These are phyloP conservation scores for Chlamydomonas eustigma DNA, from an alignment of 139 green algal species.

Conservation along the genomic window DNA sequence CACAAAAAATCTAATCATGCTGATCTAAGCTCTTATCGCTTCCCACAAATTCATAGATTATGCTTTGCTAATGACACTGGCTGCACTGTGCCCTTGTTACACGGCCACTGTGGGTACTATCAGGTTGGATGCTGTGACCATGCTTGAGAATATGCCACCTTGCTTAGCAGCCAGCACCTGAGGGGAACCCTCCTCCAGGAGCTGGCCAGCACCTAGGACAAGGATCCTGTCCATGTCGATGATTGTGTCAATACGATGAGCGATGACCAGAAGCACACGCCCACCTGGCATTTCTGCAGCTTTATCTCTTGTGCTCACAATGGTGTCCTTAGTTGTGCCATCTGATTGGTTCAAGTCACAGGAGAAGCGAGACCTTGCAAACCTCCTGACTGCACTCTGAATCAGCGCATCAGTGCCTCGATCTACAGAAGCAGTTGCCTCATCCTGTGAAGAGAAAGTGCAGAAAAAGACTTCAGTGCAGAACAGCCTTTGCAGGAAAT, in stretches of 20 bases:
- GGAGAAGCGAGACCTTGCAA: neutral
- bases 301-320: neutral
- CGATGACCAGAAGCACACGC: conserved; percentile 72
- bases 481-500: no score
- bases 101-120: neutral
- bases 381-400: conserved; percentile 40
- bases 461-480: neutral
- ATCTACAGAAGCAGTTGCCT: conserved; percentile 70
- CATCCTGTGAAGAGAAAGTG: conserved; percentile 32
- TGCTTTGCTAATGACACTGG: no score
- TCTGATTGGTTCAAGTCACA: neutral
- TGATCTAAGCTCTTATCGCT: no score
- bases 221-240: conserved; percentile 81
- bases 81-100: no score
- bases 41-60: no score
- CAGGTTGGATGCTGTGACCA: conserved; percentile 30
- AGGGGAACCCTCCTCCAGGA: conserved; percentile 66
- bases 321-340: neutral
- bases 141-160: conserved; percentile 39
- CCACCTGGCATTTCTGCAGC: conserved; percentile 21
- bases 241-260: conserved; percentile 81
- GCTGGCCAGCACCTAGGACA: conserved; percentile 55
- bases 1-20: no score
- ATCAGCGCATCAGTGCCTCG: conserved; percentile 71
- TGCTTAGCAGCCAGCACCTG: conserved; percentile 33